phyloP scores from a whole-genome alignment of 129 eudicot species.

The Artemisia annua region DNA sequence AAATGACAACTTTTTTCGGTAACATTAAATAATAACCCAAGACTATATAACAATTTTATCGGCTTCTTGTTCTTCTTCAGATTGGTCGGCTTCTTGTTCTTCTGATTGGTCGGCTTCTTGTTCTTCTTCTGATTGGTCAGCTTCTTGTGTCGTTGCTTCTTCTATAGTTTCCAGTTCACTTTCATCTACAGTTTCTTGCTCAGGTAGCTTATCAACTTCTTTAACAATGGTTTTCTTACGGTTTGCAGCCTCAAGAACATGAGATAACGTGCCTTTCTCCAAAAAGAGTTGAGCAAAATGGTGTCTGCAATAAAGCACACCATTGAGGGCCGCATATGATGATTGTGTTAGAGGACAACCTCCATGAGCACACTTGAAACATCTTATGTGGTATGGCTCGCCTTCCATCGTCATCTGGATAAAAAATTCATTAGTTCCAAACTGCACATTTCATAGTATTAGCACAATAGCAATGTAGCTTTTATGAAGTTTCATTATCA shows the following conservation, averaged over 20 bases:
- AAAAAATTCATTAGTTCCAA: background rate
- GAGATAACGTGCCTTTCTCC: slow-evolving; percentile 84
- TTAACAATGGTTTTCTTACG: slow-evolving; percentile 27
- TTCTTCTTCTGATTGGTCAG: background rate
- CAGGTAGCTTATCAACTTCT: slow-evolving; percentile 15
- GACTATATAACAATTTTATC: too few relatives aligned
- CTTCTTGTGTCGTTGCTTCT: background rate
- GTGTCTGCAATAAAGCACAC: slow-evolving; percentile 66
- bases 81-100: background rate
- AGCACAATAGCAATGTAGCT: too few relatives aligned
- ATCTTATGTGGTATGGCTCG: slow-evolving; percentile 69
- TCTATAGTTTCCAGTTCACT: background rate
- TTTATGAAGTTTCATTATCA: too few relatives aligned
- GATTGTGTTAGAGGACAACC: slow-evolving; percentile 91
- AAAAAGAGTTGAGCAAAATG: slow-evolving; percentile 87
- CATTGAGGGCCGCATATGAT: slow-evolving; percentile 77
- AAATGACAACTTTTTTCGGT: too few relatives aligned
- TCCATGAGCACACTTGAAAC: slow-evolving; percentile 89
- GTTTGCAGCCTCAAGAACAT: slow-evolving; percentile 63
- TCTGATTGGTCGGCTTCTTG: background rate
- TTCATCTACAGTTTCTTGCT: slow-evolving; percentile 10
- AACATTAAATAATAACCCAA: too few relatives aligned
- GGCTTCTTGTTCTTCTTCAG: background rate
- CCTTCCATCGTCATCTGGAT: slow-evolving; percentile 77
- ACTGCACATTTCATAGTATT: background rate